phyloP scores from a whole-genome alignment of 2,329 filamentous ascomycete genomes.

The Fusarium sp. region DNA sequence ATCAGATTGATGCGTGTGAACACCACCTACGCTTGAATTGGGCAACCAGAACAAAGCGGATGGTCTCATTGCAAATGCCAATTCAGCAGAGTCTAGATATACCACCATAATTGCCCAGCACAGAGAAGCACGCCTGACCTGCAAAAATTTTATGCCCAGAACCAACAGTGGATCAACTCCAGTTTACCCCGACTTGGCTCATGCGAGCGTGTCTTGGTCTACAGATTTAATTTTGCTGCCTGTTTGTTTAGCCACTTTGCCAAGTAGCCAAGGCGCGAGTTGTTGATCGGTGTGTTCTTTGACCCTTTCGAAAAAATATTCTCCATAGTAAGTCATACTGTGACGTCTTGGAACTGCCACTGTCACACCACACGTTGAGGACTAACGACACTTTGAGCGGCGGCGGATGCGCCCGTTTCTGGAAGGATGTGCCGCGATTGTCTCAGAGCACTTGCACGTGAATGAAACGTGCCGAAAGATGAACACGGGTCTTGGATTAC shows the following conservation, averaged over 20 bases:
- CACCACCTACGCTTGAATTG: not conserved
- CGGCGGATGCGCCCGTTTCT: not conserved
- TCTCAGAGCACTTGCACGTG: not conserved
- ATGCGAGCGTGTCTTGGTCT: conserved; percentile 5
- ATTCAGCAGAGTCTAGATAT: no score
- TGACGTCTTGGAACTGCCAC: not conserved
- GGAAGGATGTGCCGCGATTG: not conserved
- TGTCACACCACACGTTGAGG: not conserved
- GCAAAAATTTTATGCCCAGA: not conserved
- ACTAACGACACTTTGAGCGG: not conserved
- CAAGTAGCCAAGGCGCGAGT: conserved; percentile 3
- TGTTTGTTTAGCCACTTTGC: conserved; percentile 12
- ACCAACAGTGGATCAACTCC: conserved; percentile 1
- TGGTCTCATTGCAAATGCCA: no score
- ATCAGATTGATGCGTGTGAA: not conserved
- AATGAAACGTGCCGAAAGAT: not conserved
- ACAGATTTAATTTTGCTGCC: conserved; percentile 33
- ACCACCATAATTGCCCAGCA: not conserved
- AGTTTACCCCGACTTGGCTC: conserved; percentile 11
- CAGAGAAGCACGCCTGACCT: not conserved
- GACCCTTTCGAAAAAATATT: not conserved
- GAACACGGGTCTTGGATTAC: not conserved
- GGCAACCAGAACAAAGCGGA: not conserved
- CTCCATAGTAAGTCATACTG: not conserved
- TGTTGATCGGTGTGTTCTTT: not conserved